Conservation (phyloP, 768 basidiomycete genomes). For the Pleurotus platypus region DNA sequence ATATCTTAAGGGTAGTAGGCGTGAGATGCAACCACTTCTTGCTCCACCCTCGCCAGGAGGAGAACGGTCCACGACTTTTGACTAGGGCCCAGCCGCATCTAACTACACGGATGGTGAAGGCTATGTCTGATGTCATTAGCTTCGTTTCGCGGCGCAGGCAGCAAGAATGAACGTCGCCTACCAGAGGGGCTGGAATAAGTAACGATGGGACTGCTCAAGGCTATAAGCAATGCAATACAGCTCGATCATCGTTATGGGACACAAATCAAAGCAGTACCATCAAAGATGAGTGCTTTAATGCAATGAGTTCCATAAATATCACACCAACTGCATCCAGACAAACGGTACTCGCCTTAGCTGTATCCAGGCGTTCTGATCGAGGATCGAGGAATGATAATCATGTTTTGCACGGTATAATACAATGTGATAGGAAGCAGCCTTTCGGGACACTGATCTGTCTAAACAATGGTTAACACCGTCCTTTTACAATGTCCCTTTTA, state of each 20-base stretch:
- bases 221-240: no score
- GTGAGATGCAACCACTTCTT: neutral
- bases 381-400: neutral
- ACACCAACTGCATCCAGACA: no score
- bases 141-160: neutral
- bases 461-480: neutral
- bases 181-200: neutral
- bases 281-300: no score
- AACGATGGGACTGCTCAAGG: no score
- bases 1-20: neutral
- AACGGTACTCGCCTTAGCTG: no score
- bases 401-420: neutral
- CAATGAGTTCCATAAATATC: no score
- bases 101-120: neutral
- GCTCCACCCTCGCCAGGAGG: neutral
- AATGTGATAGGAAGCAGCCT: neutral
- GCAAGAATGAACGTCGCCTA: neutral
- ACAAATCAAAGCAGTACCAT: no score
- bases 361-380: neutral
- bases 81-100: neutral
- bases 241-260: no score
- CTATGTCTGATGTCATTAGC: neutral
- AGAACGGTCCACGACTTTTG: neutral
- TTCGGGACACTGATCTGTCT: neutral
- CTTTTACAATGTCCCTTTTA: slow-evolving; percentile 3